A percentile compares a stretch with the other conserved stretches of the same genome.
phyloP scores from a whole-genome alignment of 345 rosid genomes.

The Sisymbrium irio region DNA sequence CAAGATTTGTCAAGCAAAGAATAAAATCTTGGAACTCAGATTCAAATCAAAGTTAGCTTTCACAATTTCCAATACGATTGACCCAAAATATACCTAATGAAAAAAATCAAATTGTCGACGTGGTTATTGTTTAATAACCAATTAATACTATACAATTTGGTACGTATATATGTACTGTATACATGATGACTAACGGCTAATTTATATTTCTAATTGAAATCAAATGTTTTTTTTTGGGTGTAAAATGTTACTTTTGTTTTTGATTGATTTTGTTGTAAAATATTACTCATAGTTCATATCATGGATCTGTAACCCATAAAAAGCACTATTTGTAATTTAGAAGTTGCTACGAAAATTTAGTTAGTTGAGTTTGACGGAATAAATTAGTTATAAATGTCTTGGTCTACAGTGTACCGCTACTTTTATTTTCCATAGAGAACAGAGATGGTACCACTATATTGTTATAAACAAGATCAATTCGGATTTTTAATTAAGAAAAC shows the following conservation, averaged over 20 bases:
- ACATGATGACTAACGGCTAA: not conserved
- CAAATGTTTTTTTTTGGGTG: not conserved
- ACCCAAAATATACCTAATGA: not conserved
- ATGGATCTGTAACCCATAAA: not conserved
- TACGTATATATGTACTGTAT: not conserved
- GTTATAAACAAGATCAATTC: too few species aligned
- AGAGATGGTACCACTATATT: not conserved
- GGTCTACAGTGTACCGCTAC: slow-evolving; percentile 14
- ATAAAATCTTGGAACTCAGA: not conserved
- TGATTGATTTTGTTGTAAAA: not conserved
- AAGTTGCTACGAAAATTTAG: not conserved
- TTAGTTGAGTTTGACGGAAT: not conserved
- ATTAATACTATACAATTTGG: not conserved
- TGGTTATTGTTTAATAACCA: not conserved
- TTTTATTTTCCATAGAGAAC: slow-evolving; percentile 9
- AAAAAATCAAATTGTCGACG: not conserved
- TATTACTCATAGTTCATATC: not conserved
- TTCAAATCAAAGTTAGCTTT: not conserved
- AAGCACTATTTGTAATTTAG: not conserved
- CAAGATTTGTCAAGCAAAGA: slow-evolving; percentile 11
- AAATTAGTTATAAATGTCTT: not conserved
- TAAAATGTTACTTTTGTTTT: not conserved
- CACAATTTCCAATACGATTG: slow-evolving; percentile 11
- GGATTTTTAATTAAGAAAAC: too few species aligned
- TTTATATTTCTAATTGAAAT: not conserved